phyloP scores from a whole-genome alignment of 495 filamentous ascomycete species.

The Chaetomium tenue region DNA sequence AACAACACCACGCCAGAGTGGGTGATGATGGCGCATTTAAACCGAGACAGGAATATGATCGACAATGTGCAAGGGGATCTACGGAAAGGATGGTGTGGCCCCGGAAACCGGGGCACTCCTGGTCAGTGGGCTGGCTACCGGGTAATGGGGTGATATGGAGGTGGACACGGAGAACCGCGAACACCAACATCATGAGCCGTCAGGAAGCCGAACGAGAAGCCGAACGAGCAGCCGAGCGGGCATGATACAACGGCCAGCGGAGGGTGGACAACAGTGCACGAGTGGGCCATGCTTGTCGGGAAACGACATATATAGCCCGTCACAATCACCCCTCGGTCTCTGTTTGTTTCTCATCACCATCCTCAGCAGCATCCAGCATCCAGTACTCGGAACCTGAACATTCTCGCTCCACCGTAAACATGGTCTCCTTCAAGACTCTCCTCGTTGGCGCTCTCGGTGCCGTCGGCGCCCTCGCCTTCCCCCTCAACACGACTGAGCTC shows the following conservation, averaged over 20 bases:
- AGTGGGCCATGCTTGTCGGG: background rate
- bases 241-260: too few relatives aligned
- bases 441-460: slow-evolving; percentile 16
- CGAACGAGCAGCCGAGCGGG: too few relatives aligned
- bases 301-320: background rate
- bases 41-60: background rate
- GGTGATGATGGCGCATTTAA: slow-evolving; percentile 1
- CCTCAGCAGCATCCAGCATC: background rate
- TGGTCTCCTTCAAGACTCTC: slow-evolving; percentile 29
- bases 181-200: background rate
- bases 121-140: background rate
- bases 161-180: background rate
- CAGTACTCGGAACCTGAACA: background rate
- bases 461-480: slow-evolving; percentile 18
- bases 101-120: background rate
- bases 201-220: too few relatives aligned
- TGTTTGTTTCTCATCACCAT: background rate
- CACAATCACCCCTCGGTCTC: background rate
- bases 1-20: background rate
- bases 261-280: too few relatives aligned
- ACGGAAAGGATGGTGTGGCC: slow-evolving; percentile 1
- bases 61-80: background rate
- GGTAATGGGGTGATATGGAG: background rate
- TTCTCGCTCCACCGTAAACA: slow-evolving; percentile 1
- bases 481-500: slow-evolving; percentile 20